phyloP scores from a whole-genome alignment of 192 early-diverging fungal genomes.

The Podila minutissima region DNA sequence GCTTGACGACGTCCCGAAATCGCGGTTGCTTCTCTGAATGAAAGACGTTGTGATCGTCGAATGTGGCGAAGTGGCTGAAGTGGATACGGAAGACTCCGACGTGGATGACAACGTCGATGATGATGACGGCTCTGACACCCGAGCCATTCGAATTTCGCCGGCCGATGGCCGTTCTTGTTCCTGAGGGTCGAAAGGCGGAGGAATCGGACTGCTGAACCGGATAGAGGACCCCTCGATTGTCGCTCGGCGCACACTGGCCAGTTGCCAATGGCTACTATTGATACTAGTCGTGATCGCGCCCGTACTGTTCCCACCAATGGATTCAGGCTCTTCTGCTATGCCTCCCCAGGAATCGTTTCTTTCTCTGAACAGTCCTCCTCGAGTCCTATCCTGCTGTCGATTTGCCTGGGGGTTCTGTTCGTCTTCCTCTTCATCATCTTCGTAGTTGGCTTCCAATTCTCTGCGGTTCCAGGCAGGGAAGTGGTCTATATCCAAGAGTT shows the following conservation, averaged over 20 bases:
- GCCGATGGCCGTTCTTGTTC: not conserved
- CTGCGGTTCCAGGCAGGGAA: conserved; percentile 22
- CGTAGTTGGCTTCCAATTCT: conserved; percentile 34
- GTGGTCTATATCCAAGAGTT: conserved; percentile 28
- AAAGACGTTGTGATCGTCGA: not conserved
- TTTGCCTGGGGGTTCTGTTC: not conserved
- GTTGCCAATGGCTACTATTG: not conserved
- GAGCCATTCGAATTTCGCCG: not conserved
- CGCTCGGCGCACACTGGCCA: not conserved
- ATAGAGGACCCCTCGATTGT: not conserved
- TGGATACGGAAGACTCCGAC: not conserved
- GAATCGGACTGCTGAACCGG: not conserved
- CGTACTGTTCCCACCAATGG: not conserved
- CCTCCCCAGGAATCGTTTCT: not conserved
- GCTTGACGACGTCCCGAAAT: not conserved
- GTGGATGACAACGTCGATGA: not conserved
- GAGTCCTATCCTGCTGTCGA: not conserved
- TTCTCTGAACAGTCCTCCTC: not conserved
- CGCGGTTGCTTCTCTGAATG: not conserved
- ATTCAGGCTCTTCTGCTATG: not conserved
- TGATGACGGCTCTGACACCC: not conserved
- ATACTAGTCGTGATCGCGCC: not conserved
- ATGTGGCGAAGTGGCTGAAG: not conserved
- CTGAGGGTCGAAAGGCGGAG: not conserved
- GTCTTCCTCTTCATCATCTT: conserved; percentile 12